These are phyloP conservation scores for Aspergillus floridensis DNA, from an alignment of 2,329 filamentous ascomycete species.

Conservation along the genomic window DNA sequence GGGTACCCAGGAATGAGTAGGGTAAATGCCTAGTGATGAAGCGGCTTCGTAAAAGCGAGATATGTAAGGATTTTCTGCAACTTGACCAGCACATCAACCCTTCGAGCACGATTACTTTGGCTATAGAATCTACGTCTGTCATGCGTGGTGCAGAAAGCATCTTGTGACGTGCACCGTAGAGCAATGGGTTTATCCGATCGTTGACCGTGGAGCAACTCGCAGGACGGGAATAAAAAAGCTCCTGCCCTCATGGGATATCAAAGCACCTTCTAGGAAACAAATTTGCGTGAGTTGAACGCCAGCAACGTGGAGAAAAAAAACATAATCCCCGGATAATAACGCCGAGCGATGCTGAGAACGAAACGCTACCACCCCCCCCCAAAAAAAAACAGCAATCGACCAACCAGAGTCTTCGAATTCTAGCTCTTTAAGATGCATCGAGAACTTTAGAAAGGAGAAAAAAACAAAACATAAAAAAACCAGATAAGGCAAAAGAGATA, in stretches of 20 bases:
- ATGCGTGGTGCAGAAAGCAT: too few relatives aligned
- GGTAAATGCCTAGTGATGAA: too few relatives aligned
- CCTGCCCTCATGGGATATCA: background rate
- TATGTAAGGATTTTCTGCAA: too few relatives aligned
- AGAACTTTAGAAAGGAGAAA: background rate
- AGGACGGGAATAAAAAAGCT: too few relatives aligned
- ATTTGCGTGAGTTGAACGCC: background rate
- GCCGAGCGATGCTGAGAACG: background rate
- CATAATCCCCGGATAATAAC: background rate
- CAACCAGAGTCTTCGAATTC: background rate
- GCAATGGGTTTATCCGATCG: too few relatives aligned
- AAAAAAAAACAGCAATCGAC: background rate
- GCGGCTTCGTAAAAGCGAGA: too few relatives aligned
- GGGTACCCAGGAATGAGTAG: too few relatives aligned
- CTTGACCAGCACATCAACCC: too few relatives aligned
- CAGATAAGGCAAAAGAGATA: slow-evolving; percentile 1
- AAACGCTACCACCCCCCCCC: background rate
- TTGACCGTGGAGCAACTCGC: too few relatives aligned
- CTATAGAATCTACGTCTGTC: too few relatives aligned
- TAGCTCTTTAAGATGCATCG: slow-evolving; percentile 14
- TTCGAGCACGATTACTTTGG: too few relatives aligned
- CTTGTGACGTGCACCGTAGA: too few relatives aligned
- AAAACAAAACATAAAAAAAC: background rate
- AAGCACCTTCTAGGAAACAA: background rate
- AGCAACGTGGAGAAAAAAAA: background rate